phyloP scores from a whole-genome alignment of 208 protist genomes.

The Leptomonas seymouri region DNA sequence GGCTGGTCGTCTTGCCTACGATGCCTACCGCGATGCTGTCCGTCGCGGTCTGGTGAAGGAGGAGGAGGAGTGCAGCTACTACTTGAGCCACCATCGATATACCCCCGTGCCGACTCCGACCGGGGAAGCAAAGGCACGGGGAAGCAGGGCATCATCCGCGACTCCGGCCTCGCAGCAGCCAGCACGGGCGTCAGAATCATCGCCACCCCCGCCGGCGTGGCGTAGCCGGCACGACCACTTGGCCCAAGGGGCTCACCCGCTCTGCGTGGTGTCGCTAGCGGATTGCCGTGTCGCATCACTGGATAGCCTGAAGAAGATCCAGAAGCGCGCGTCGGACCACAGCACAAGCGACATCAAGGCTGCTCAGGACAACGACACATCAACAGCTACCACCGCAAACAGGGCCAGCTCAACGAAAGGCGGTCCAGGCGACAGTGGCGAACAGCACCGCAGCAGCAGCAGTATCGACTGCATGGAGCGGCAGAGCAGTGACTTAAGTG shows the following conservation, averaged over 20 bases:
- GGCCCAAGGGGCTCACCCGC: background rate
- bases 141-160: background rate
- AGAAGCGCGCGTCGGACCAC: background rate
- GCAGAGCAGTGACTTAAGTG: slow-evolving; percentile 4
- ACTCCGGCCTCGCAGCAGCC: background rate
- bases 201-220: background rate
- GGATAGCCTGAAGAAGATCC: background rate
- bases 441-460: slow-evolving; percentile 8
- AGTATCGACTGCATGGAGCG: background rate
- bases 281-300: slow-evolving; percentile 4
- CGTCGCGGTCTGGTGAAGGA: slow-evolving; percentile 14
- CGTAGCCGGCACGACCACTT: background rate
- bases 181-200: background rate
- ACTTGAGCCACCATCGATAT: slow-evolving; percentile 20
- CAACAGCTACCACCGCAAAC: background rate
- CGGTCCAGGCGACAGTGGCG: background rate
- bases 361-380: background rate
- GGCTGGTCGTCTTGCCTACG: slow-evolving; percentile 24
- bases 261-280: slow-evolving; percentile 26
- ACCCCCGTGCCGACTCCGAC: background rate
- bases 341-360: background rate
- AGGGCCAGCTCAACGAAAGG: too few species aligned
- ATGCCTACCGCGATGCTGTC: slow-evolving; percentile 29
- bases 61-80: slow-evolving; percentile 34
- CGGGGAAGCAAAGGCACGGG: background rate